Evolutionary conservation across 768 basidiomycete genomes (phyloP), one percentile per base, ranked within the genome.

Genomic region (Boletellus sp.): DNA sequence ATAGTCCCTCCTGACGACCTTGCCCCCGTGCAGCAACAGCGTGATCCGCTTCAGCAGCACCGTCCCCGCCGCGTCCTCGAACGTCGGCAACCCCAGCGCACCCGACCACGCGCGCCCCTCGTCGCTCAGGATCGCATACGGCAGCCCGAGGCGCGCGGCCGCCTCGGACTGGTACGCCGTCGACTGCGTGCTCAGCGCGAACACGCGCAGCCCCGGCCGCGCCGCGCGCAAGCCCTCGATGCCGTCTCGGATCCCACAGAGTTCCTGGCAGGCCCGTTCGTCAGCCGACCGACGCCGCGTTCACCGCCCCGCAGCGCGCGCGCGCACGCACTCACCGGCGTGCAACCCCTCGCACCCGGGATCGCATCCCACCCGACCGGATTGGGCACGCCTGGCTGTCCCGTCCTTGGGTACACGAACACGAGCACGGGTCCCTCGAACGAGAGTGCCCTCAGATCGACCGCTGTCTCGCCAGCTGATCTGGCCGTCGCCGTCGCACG

Each of bases 351-450:
- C 45, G 57, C 63, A 5, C 52, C 54, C 2, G 50, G 63, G 17
- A 65, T 65, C 23, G 50, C 60, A 42, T 59, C 63, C 54, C 63
- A 64, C 4, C 52, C 57, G 0, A 42, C 35, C 10, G 47, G 38
- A 49, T 51, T 62, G 2, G 48, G 32, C 3, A 56, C 37, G 2
- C 59, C 48, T 2, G 56, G 59, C 22, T 17, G 34, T 8, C 62
- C 61, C n/a, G 56, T 56, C 32, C 54, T 45, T 4, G 63, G 63
- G 37, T 59, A 63, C 12, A 53, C 51, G 19, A 65, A 65, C 39
- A 59, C 52, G n/a, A 63, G n/a, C 13, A 65, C 54, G 0, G 54
- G 62, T 6, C 22, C 24, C 8, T 54, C 38, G 37, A 63, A 55
- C 35, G 60, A 62, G 6, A 56, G 16, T 13, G 31, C 40, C 0